Base-by-base conservation (phyloP, 768 basidiomycete genomes). In the Rhodotorula babjevae region DNA sequence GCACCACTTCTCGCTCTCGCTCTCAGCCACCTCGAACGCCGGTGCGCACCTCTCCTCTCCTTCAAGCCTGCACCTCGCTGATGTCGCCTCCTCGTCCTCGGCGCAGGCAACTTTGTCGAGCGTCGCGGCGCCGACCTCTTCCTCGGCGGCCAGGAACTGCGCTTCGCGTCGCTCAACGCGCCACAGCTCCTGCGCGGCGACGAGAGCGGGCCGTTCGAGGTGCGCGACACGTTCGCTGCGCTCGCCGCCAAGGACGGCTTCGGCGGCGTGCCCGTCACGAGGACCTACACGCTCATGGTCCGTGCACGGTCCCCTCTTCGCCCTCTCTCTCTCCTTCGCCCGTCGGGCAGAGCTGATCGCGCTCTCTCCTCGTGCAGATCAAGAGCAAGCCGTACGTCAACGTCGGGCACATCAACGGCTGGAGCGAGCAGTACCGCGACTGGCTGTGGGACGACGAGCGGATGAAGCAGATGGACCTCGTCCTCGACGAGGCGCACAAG, bases 101-200 rank as follows among this genome's bases (percentile, higher is more conserved):
- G 36, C 5, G 18, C 60, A 61, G 56, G 64, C 31, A 50, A 65
- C 3, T 69, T 67, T 52, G 72, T 74, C 61, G 61, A 67, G 65
- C 68, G 72, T 19, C 36, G 65, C 31, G 72, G 68, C 15, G 52
- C 53, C 27, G 59, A 63, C 7, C 72, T 74, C 56, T 56, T 53
- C 56, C 60, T 74, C 29, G 73, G 47, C 50, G 74, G 74, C 15
- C 31, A 49, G 19, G 59, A 55, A 5, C 77, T 78, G 72, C 69
- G 76, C 23, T 78, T 77, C 68, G 74, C 74, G 11, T 49, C 56
- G 19, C 44, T 79, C 55, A 78, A 78, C 65, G 74, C 74, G 2
- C 78, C 78, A 6, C 74, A 77, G 52, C 72, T 79, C 12, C 67
- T 78, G 42, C 74, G 76, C 56, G 76, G 76, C 11, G 73, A 77